Evolutionary conservation across 768 basidiomycete species (phyloP), one percentile per base, ranked within the genome.

Genomic region (Galerina marginata): DNA sequence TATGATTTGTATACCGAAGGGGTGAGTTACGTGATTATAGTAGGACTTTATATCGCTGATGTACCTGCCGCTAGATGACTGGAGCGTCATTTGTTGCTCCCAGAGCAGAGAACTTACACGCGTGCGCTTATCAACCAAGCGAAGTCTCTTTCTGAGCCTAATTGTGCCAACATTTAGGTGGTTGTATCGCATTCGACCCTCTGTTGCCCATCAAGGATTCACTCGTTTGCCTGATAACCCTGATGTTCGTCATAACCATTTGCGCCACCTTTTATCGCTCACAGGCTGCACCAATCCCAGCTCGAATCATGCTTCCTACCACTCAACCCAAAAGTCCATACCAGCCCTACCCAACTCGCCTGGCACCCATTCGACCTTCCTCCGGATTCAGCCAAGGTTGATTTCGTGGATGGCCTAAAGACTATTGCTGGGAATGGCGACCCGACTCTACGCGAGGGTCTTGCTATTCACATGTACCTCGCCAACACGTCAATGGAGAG

Each of bases 101-200:
- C 6, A 76, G 87, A 10, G 74, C 71, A 4, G 77, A 86, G 65
- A 87, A 85, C 62, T 72, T 82, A 61, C 79, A 79, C 59, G 72
- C 79, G 82, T 87, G 66, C 37, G 84, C 76, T 10, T 26, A 9
- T 7, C 16, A 5, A 38, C 38, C 12, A 6, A 20, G 7, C 23
- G 50, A 39, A 14, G 26, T 43, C 36, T 52, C 12, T 29, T 44
- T 54, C 36, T n/a, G 14, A 43, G 23, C 1, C n/a, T 38, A n/a
- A 10, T 16, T 43, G 51, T 33, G 6, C 10, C 45, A 37, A 16
- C 50, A n/a, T 14, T 49, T 64, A 87, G 86, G 10, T 89, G 85
- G 83, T 61, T 88, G 9, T 89, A 89, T 71, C 85, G 87, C 33
- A 87, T 89, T 60, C 81, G 86, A 29, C 87, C 87, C 4, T 87